Conservation (phyloP, 2,329 filamentous ascomycete species). For the Claviceps africana region DNA sequence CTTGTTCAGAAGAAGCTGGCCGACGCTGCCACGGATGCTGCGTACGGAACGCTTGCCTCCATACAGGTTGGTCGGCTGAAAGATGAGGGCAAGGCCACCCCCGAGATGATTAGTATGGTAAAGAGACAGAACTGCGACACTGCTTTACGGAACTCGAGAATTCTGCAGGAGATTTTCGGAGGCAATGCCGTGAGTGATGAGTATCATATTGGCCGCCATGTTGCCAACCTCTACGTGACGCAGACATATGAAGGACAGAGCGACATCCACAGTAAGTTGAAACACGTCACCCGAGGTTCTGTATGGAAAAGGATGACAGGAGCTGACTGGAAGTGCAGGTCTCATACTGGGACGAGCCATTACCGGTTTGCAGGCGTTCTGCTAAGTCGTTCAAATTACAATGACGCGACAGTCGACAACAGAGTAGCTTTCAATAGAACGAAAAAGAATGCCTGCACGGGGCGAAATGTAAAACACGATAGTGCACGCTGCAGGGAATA, state of each 20-base stretch:
- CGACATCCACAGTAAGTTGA: conserved; percentile 77
- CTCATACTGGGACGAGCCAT: conserved; percentile 56
- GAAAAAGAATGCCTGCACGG: neutral
- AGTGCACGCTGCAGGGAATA: no score
- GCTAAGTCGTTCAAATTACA: conserved; percentile 22
- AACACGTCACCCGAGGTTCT: neutral
- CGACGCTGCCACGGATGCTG: conserved; percentile 80
- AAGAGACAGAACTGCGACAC: conserved; percentile 96
- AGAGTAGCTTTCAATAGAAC: neutral
- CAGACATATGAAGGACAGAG: conserved; percentile 98
- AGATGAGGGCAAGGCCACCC: conserved; percentile 73
- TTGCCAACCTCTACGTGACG: conserved; percentile 90
- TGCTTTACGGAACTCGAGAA: conserved; percentile 64
- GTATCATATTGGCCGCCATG: conserved; percentile 87
- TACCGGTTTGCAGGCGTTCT: conserved; percentile 68
- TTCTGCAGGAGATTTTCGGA: conserved; percentile 88
- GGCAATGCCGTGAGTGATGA: conserved; percentile 98
- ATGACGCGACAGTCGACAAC: neutral
- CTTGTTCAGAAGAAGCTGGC: conserved; percentile 95
- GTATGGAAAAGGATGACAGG: neutral
- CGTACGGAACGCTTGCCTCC: conserved; percentile 79
- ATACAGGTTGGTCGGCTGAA: conserved; percentile 87
- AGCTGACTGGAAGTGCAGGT: conserved; percentile 30
- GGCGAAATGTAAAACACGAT: neutral
- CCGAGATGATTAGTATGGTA: conserved; percentile 95